Base-by-base conservation (phyloP, 441 rosid genomes). In the Erodium moschatum region DNA sequence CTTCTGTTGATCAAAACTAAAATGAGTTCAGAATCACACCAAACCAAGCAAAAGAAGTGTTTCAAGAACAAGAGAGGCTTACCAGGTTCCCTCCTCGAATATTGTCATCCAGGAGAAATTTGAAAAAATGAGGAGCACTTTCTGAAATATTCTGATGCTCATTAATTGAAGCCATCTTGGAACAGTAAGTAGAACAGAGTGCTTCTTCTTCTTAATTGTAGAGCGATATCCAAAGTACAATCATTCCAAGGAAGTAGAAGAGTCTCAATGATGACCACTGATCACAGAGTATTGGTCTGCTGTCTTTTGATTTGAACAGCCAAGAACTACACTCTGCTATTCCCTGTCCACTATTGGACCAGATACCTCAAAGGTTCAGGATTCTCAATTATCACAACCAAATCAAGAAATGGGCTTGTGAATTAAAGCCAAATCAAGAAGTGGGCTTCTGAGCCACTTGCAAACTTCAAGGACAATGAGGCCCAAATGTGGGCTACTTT, bases 61-160 rank as follows among this genome's bases (percentile, higher is more conserved):
- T 35, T 35, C 40, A 58, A 60, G 1, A 19, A 6, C 40, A 35
- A 35, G 40, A 11, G 29, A 35, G 2, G 40, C 40, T 6, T 60
- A 60, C 64, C 64, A 60, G 64, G 5, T 60, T 60, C 21, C 64
- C 64, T 60, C 9, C 21, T 21, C 21, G 64, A 60, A 60, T 10
- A 4, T 21, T 60, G n/a, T 60, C n/a, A 60, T 60, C 33, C 15
- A 20, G n/a, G 64, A 60, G 27, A 20, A 60, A 20, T 27, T 21
- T 60, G 64, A 60, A 60, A 21, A 60, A 60, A 27, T 60, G 64
- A 21, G 64, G 64, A 60, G 64, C 64, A 4, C 21, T 21, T 60
- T 24, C 33, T 60, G 10, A 6, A 13, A 48, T 48, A 3, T 13
- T 48, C 18, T n/a, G 54, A 35, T 35, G 40, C 40, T 35, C 40